Evolutionary conservation across 805 yeast genomes (phyloP).

Genomic region (Yueomyces sinensis): DNA sequence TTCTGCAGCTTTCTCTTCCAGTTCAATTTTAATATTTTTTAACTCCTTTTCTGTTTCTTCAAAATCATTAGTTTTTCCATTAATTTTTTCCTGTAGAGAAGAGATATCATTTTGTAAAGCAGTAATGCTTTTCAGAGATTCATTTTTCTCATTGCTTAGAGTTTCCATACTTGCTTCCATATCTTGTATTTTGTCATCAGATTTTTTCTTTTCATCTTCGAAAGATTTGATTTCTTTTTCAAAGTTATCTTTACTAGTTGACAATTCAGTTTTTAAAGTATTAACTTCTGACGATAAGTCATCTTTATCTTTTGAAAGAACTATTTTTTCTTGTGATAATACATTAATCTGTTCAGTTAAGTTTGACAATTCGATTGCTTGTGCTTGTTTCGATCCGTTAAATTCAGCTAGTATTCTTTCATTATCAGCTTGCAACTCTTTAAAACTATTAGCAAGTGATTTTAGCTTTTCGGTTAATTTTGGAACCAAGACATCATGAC

Average conservation of each 20-base stretch:
- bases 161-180: too few species aligned
- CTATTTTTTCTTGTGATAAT: slow-evolving; percentile 3
- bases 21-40: too few species aligned
- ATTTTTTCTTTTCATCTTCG: too few species aligned
- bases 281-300: not conserved
- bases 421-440: slow-evolving; percentile 17
- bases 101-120: not conserved
- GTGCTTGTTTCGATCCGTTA: slow-evolving; percentile 2
- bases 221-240: too few species aligned
- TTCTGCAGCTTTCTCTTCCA: not conserved
- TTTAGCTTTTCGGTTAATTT: slow-evolving; percentile 34
- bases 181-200: too few species aligned
- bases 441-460: slow-evolving; percentile 26
- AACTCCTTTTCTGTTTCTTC: not conserved
- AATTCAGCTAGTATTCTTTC: slow-evolving; percentile 8
- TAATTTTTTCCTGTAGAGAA: slow-evolving; percentile 1
- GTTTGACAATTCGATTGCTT: slow-evolving; percentile 5
- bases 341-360: slow-evolving; percentile 6
- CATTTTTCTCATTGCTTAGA: too few species aligned
- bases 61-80: slow-evolving; percentile 1
- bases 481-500: slow-evolving; percentile 25
- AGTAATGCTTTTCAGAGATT: not conserved
- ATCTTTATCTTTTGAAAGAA: slow-evolving; percentile 3
- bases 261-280: slow-evolving; percentile 3
- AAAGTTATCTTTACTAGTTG: not conserved